Conservation (phyloP, 108 stramenopile genomes). For the Pseudonitzschia pungens region DNA sequence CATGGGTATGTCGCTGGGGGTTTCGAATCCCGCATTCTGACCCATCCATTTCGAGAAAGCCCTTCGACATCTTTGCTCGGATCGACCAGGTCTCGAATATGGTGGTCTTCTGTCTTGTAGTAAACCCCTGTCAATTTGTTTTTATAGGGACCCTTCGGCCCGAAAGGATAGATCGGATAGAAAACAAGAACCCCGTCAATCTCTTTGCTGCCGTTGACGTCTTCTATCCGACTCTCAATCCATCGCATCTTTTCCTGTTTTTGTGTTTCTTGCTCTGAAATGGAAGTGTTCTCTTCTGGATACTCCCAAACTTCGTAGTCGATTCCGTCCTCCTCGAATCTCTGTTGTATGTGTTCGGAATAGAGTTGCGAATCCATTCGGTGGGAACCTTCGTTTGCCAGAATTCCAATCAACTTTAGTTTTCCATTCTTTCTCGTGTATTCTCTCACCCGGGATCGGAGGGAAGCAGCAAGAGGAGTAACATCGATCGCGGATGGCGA, state of each 20-base stretch:
- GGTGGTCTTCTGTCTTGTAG: constrained; percentile 87
- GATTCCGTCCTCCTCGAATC: constrained; percentile 81
- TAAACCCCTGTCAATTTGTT: constrained; percentile 59
- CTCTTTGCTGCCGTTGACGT: constrained; percentile 58
- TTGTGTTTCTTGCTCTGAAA: not conserved
- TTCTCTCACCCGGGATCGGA: constrained; percentile 43
- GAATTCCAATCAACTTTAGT: constrained; percentile 62
- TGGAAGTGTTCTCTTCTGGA: not conserved
- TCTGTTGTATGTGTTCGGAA: constrained; percentile 79
- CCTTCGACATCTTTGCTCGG: constrained; percentile 92
- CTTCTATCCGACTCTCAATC: constrained; percentile 53
- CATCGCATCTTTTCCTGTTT: constrained; percentile 29
- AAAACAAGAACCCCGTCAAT: constrained; percentile 94
- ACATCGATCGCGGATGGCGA: constrained; percentile 43
- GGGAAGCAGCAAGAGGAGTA: constrained; percentile 41
- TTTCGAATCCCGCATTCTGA: constrained; percentile 12
- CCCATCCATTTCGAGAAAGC: constrained; percentile 46
- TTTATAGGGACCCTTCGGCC: constrained; percentile 51
- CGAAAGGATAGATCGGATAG: constrained; percentile 87
- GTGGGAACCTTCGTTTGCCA: constrained; percentile 31
- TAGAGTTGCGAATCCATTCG: constrained; percentile 57
- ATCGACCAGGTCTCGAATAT: constrained; percentile 81
- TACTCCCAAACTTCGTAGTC: constrained; percentile 70
- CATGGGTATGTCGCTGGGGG: constrained; percentile 73
- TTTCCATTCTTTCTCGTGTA: constrained; percentile 37